Conservation (phyloP, 441 rosid genomes). For the Populus hybrid region DNA sequence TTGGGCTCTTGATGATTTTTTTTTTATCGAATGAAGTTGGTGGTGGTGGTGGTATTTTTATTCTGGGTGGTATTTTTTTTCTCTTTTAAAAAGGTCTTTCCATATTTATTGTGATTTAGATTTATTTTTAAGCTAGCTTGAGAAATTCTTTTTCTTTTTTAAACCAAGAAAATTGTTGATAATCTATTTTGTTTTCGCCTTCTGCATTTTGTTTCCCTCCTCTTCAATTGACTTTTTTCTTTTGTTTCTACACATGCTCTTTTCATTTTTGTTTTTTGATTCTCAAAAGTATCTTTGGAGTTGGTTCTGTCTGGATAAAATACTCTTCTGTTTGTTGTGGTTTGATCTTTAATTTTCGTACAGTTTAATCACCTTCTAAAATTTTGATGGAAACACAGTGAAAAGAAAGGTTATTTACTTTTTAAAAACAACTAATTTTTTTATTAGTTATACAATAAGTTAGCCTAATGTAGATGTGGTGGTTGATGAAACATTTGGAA, state of each 20-base stretch:
- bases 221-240: background rate
- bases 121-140: background rate
- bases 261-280: background rate
- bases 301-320: background rate
- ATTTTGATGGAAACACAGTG: background rate
- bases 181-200: background rate
- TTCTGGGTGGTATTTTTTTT: background rate
- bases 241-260: background rate
- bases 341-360: constrained; percentile 9
- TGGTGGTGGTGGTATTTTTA: background rate
- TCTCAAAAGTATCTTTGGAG: background rate
- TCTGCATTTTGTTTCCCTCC: background rate
- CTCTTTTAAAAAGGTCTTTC: background rate
- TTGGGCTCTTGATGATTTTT: background rate
- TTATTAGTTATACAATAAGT: background rate
- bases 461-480: background rate
- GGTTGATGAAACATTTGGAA: background rate
- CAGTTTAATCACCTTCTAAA: background rate
- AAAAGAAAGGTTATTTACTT: background rate
- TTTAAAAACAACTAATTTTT: background rate
- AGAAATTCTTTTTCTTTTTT: background rate
- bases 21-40: background rate
- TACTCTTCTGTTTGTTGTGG: background rate
- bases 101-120: background rate
- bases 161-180: background rate